Evolutionary conservation across 257 asterid genomes (phyloP), one percentile per base, ranked within the genome.

Genomic region (Ophiorrhiza pumila): DNA sequence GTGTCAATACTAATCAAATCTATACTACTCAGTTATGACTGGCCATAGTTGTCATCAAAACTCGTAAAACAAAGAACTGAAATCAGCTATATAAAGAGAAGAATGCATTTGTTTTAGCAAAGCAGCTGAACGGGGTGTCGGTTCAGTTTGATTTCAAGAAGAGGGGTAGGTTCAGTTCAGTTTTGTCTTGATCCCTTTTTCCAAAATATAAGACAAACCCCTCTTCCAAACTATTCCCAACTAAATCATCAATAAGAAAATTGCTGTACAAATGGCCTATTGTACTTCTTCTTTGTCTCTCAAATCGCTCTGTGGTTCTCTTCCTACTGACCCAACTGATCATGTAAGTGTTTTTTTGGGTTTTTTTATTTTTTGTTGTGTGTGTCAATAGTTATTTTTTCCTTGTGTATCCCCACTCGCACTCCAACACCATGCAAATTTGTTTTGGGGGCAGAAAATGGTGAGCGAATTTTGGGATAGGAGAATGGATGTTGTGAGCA

Each of bases 281-380:
- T 71, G 87, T 35, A n/a, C 27, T 45, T 57, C 89, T 71, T 70
- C 88, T 74, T 9, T 80, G 71, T 81, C 83, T 68, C 87, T 87
- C 79, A 76, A 79, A 75, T 87, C 90, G 61, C 64, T 78, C 23
- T 18, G 72, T 32, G 61, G 74, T 52, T 41, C 80, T 49, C 64
- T 58, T 43, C 74, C 86, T 20, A 46, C 74, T 10, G 68, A 76
- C 56, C 71, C 80, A 42, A 65, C 23, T 53, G 79, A 85, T 72
- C 82, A 74, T 74, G 98, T 89, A 77, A 78, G 90, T 62, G 13
- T 23, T 13, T 35, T 47, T 17, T 25, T 29, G 4, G 18, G 50
- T 7, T 11, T 7, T 20, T 39, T 50, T 11, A 12, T 35, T 58
- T 20, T 22, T 63, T 15, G 70, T 60, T 7, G n/a, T n/a, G n/a